Evolutionary conservation across 2,329 filamentous ascomycete genomes (phyloP).

Genomic region (Magnaporthiopsis rhizophila): DNA sequence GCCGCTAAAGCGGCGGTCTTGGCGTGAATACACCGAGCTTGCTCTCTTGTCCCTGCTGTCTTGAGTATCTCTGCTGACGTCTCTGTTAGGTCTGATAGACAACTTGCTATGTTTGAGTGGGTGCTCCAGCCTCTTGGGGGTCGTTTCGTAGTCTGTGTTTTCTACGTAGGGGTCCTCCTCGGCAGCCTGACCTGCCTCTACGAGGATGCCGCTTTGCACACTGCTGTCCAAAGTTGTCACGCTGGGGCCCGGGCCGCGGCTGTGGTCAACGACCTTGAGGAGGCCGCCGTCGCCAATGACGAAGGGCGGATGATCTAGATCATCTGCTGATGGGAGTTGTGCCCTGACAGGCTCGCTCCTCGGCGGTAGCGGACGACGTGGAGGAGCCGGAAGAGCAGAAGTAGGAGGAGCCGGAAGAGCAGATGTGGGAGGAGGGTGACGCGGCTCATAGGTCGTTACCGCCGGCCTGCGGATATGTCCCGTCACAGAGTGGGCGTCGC

Average conservation of each 20-base stretch:
- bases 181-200: constrained; percentile 15
- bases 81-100: constrained; percentile 28
- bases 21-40: constrained; percentile 9
- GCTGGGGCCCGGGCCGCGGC: constrained; percentile 13
- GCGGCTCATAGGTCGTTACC: background rate
- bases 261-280: constrained; percentile 24
- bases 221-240: constrained; percentile 14
- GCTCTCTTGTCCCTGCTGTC: constrained; percentile 17
- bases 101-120: constrained; percentile 24
- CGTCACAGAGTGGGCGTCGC: constrained; percentile 3
- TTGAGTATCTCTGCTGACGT: constrained; percentile 3
- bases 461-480: background rate
- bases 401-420: background rate
- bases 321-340: background rate
- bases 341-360: background rate
- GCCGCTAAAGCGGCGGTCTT: constrained; percentile 10
- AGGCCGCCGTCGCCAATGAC: constrained; percentile 28
- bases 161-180: constrained; percentile 19
- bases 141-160: constrained; percentile 17
- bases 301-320: constrained; percentile 18
- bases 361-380: background rate
- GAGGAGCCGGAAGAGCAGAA: background rate
- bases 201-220: constrained; percentile 14
- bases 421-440: background rate
- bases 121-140: constrained; percentile 16